Evolutionary conservation across 1,139 yeast genomes (phyloP).

Genomic region (Nakaseomyces kungkrabaensis): DNA sequence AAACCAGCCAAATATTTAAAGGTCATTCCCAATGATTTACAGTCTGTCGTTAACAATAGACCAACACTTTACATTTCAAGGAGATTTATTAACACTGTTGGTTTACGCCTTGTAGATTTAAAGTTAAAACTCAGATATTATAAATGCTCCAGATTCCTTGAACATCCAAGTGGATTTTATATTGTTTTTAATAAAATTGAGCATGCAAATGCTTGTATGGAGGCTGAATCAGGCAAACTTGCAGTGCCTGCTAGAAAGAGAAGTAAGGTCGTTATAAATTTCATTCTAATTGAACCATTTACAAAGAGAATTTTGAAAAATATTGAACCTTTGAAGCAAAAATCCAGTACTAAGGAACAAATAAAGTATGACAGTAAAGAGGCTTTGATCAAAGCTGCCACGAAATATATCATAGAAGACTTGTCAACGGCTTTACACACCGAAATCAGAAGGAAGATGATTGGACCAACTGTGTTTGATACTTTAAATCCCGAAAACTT

Average conservation of each 20-base stretch:
- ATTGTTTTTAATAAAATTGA: constrained; percentile 54
- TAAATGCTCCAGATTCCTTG: constrained; percentile 55
- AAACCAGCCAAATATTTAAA: constrained; percentile 8
- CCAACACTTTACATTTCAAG: constrained; percentile 44
- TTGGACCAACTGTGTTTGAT: constrained; percentile 63
- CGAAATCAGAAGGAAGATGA: constrained; percentile 65
- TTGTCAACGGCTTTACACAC: constrained; percentile 53
- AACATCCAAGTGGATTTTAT: constrained; percentile 58
- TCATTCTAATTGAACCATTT: constrained; percentile 18
- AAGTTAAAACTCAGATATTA: constrained; percentile 32
- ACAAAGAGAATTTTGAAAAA: neutral
- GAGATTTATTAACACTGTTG: constrained; percentile 17
- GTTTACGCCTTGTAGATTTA: constrained; percentile 23
- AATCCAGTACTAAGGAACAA: constrained; percentile 1
- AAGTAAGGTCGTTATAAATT: constrained; percentile 18
- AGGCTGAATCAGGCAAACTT: constrained; percentile 52
- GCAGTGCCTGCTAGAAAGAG: constrained; percentile 21
- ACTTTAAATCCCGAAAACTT: constrained; percentile 51
- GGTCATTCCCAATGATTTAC: constrained; percentile 39
- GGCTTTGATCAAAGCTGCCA: constrained; percentile 46
- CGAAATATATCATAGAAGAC: constrained; percentile 50
- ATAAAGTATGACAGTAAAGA: constrained; percentile 15
- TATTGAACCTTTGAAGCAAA: constrained; percentile 1
- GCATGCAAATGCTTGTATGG: constrained; percentile 60
- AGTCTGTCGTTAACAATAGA: constrained; percentile 40